Evolutionary conservation across 2,329 filamentous ascomycete genomes (phyloP).

Genomic region (Fusarium mexicanum): DNA sequence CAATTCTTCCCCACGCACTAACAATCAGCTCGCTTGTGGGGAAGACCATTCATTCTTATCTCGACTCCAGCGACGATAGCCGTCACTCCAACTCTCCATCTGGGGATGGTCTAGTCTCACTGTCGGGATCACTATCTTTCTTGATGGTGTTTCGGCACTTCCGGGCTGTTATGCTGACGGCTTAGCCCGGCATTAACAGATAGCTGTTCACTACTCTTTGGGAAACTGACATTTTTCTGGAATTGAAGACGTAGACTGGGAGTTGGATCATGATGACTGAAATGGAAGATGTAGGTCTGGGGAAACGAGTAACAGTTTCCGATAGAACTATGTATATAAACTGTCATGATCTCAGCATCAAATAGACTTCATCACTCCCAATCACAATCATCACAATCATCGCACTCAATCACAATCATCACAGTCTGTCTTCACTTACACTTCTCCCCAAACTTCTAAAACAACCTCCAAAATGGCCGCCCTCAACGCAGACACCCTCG

Average conservation of each 20-base stretch:
- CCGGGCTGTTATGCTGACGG: background rate
- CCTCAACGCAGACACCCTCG: slow-evolving; percentile 35
- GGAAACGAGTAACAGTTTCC: slow-evolving; percentile 28
- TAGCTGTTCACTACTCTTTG: background rate
- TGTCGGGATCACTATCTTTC: slow-evolving; percentile 22
- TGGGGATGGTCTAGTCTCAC: background rate
- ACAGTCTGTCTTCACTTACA: background rate
- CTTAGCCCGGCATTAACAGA: slow-evolving; percentile 20
- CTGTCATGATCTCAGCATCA: background rate
- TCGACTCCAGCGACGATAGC: slow-evolving; percentile 25
- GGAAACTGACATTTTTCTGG: background rate
- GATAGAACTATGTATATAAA: slow-evolving; percentile 19
- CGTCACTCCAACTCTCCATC: background rate
- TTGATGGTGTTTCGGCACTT: background rate
- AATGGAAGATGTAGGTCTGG: background rate
- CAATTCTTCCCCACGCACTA: background rate
- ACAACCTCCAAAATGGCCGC: slow-evolving; percentile 15
- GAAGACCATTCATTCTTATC: slow-evolving; percentile 3
- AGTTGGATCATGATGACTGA: background rate
- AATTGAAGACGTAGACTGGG: background rate
- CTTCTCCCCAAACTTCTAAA: background rate
- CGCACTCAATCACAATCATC: background rate
- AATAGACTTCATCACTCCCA: background rate
- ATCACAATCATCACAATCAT: background rate
- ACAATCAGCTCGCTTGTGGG: background rate